Evolutionary conservation across 202 grass and related monocot species (phyloP), one percentile per base, ranked within the genome.

Genomic region (Carex arenaria): DNA sequence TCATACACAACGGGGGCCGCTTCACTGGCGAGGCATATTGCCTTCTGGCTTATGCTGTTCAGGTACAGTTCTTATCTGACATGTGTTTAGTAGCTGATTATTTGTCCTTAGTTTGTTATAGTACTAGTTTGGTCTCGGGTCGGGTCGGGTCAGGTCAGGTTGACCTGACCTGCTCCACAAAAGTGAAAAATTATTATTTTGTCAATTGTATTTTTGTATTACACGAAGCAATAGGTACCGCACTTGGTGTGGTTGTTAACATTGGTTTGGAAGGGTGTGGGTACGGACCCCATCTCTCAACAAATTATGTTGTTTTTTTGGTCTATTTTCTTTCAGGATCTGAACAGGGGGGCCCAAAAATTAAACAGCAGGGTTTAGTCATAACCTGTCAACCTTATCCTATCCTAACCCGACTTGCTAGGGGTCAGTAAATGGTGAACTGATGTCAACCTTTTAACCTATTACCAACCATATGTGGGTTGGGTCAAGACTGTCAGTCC

Each of bases 11-110:
- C 47, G 62, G 66, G 43, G 88, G 84, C 17, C 84, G 84, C 10
- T 90, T 86, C 56, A 73, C 57, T 30, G 88, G 88, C n/a, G 88
- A 90, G 19, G 88, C 84, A 32, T 90, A 84, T 26, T 78, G 76
- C 54, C 73, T 90, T 5, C 40, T 90, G 28, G 80, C 80, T 7
- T 90, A 86, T n/a, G 74, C 84, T 30, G 19, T 86, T 53, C 88
- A 90, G 67, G 80, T 82, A 82, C 15, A 55, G 49, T 43, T 45
- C 56, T 57, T 15, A 65, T 66, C 40, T n/a, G 32, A n/a, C 40
- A 65, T 66, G 19, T 53, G 22, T 32, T 26, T 36, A 67, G 23
- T 30, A 7, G 20, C 34, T 69, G 66, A 43, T 69, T 69, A 45
- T 23, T 55, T 56, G 12, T 10, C 26, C 17, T 70, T 70, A 30